Conservation (phyloP, 2,329 filamentous ascomycete genomes). For the Exserohilum turcica region DNA sequence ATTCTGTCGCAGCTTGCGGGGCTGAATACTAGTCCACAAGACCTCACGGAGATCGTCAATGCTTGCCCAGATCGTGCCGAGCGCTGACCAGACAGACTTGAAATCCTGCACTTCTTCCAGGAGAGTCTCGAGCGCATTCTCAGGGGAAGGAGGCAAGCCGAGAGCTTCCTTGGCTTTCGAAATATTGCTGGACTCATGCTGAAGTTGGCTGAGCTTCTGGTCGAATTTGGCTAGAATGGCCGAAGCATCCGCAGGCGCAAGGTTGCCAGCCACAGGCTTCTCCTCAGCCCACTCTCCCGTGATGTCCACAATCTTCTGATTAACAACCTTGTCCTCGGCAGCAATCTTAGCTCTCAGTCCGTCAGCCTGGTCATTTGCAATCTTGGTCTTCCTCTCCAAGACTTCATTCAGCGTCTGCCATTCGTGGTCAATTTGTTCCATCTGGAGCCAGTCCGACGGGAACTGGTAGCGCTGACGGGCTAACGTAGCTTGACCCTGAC, state of each 20-base stretch:
- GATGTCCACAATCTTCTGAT: conserved; percentile 84
- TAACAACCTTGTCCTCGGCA: conserved; percentile 90
- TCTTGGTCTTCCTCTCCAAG: conserved; percentile 87
- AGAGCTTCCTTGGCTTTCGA: conserved; percentile 96
- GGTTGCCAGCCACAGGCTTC: conserved; percentile 94
- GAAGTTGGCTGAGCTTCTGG: conserved; percentile 78
- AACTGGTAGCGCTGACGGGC: conserved; percentile 93
- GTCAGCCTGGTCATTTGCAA: conserved; percentile 95
- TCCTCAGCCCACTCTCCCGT: conserved; percentile 91
- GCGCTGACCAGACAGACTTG: conserved; percentile 95
- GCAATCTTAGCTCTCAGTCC: conserved; percentile 92
- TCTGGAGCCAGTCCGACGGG: conserved; percentile 89
- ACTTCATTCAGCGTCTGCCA: conserved; percentile 95
- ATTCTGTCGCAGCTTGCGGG: conserved; percentile 85
- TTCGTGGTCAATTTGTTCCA: conserved; percentile 94
- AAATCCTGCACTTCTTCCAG: conserved; percentile 98
- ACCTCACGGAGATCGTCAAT: conserved; percentile 91
- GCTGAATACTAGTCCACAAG: conserved; percentile 94
- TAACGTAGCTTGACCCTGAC: conserved; percentile 91
- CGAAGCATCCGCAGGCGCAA: conserved; percentile 86
- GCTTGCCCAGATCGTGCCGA: conserved; percentile 96
- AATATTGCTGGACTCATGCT: conserved; percentile 90
- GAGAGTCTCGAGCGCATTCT: conserved; percentile 81
- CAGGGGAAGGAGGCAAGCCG: conserved; percentile 78
- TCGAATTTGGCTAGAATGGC: conserved; percentile 83